Base-by-base conservation (phyloP, 306 rosid genomes). In the Cotoneaster glaucophyllus region DNA sequence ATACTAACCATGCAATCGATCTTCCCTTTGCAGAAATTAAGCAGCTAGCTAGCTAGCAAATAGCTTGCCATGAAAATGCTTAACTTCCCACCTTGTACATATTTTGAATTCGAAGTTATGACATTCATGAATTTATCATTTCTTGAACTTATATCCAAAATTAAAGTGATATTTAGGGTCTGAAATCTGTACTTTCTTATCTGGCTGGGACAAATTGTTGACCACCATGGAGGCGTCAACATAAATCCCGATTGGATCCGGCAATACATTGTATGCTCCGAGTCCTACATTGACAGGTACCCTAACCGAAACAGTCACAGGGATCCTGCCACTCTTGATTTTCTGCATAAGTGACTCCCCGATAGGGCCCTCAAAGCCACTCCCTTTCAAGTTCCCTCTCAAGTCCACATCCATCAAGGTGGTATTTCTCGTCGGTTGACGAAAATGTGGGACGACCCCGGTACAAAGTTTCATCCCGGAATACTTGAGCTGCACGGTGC, bases 201-300 rank as follows among this genome's bases (percentile, higher is more conserved):
- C 66, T 8, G 78, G 53, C 26, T 64, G 39, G 43, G 45, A 25
- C 68, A 81, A 37, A 77, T 70, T 81, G 19, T 72, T 67, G 25
- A 72, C 70, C 26, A 66, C 69, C 78, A 81, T 52, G 37, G 85
- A 57, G 76, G 75, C 59, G 41, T 77, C 77, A 25, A 77, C 67
- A 26, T 56, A 26, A 29, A 77, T 45, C 53, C 73, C 63, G 9
- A 81, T 68, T 54, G 53, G 3, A 0, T 31, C 61, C 7, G 25
- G 34, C 63, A 65, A n/a, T 8, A 70, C 12, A 5, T 61, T 31
- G 13, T 31, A 17, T 6, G 29, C 25, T 9, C 58, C 70, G 0
- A 77, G 22, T 19, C 50, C 66, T 4, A 39, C 31, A 6, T 57
- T 77, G 12, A 77, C 67, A 1, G 84, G 84, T 3, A 72, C 65